phyloP scores from a whole-genome alignment of 306 rosid species.

The Quillaja saponaria region DNA sequence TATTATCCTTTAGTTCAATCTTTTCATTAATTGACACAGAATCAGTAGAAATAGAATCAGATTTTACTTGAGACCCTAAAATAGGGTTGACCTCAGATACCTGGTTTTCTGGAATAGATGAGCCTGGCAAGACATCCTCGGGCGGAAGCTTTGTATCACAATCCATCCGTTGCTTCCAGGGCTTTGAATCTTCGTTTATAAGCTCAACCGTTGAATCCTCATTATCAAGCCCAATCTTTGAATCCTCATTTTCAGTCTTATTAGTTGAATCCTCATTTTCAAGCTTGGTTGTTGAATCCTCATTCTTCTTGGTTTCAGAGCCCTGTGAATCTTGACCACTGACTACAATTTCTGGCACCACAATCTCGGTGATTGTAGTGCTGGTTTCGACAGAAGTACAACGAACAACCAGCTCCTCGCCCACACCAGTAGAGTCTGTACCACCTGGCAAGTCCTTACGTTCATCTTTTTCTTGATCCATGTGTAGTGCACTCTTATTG shows the following conservation, averaged over 20 bases:
- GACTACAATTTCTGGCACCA: conserved; percentile 35
- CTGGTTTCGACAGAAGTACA: conserved; percentile 43
- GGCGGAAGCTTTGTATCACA: conserved; percentile 51
- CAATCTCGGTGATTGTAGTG: conserved; percentile 40
- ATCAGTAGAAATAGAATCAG: conserved; percentile 99
- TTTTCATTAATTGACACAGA: conserved; percentile 97
- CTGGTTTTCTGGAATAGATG: conserved; percentile 76
- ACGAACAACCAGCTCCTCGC: conserved; percentile 34
- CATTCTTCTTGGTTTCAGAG: conserved; percentile 35
- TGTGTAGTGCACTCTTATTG: conserved; percentile 30
- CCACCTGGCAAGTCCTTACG: conserved; percentile 38
- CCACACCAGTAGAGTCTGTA: conserved; percentile 38
- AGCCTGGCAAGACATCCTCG: conserved; percentile 49
- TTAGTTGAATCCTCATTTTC: conserved; percentile 5
- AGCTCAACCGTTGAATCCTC: conserved; percentile 42
- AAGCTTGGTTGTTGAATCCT: conserved; percentile 1
- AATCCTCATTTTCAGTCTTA: conserved; percentile 6
- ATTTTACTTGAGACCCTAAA: conserved; percentile 93
- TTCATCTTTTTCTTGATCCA: conserved; percentile 39
- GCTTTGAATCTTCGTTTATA: conserved; percentile 44
- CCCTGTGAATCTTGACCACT: conserved; percentile 41
- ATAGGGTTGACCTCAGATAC: conserved; percentile 99
- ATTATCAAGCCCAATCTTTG: conserved; percentile 29
- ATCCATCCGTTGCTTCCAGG: conserved; percentile 57
- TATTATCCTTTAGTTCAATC: conserved; percentile 98